Conservation (phyloP, 148 eudicot genomes). For the Euryodendron excelsum region DNA sequence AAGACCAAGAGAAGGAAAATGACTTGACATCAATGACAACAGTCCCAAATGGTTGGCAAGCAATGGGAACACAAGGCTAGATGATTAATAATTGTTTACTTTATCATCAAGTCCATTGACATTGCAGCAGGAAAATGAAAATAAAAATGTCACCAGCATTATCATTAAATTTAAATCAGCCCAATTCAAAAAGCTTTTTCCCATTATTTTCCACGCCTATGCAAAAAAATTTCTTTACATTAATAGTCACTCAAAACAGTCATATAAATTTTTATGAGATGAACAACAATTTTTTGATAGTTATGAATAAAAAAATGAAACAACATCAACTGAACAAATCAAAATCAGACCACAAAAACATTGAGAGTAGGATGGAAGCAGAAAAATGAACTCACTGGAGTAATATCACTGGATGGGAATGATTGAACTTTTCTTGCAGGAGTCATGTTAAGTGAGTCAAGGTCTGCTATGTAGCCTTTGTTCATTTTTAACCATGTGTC, state of each 20-base stretch:
- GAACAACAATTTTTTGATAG: neutral
- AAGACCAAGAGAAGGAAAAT: neutral
- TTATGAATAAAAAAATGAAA: neutral
- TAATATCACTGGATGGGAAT: conserved; percentile 50
- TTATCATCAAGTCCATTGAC: neutral
- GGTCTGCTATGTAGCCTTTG: conserved; percentile 83
- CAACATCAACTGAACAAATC: neutral
- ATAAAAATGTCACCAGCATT: neutral
- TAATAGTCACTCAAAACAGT: neutral
- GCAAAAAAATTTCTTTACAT: neutral
- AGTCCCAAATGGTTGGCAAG: neutral
- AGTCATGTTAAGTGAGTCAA: conserved; percentile 83
- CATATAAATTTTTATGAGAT: neutral
- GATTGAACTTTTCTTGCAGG: conserved; percentile 80
- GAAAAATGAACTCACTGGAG: conserved; percentile 43
- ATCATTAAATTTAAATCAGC: neutral
- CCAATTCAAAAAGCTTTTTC: neutral
- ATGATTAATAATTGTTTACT: neutral
- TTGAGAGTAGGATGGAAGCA: neutral
- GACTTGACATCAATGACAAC: neutral
- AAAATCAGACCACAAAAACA: neutral
- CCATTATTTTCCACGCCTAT: neutral
- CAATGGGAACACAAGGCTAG: neutral
- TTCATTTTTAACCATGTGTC: conserved; percentile 90
- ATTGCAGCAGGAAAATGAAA: neutral